Conservation (phyloP, 2,329 filamentous ascomycete genomes). For the Neonectria punicea region DNA sequence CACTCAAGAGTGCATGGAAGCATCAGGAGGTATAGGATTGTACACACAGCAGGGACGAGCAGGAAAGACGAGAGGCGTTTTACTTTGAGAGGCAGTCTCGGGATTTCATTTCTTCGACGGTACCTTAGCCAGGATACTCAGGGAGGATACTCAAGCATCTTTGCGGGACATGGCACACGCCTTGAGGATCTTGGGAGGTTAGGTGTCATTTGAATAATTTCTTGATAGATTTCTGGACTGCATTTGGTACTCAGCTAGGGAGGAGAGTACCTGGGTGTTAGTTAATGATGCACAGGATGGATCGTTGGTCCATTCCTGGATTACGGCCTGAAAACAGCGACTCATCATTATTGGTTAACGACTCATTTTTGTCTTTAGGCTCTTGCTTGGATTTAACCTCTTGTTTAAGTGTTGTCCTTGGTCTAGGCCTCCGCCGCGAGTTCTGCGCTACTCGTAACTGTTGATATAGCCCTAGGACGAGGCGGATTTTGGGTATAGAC, state of each 20-base stretch:
- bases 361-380: neutral
- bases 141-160: slow-evolving; percentile 22
- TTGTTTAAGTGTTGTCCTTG: neutral
- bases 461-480: slow-evolving; percentile 9
- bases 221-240: slow-evolving; percentile 37
- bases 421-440: neutral
- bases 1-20: slow-evolving; percentile 17
- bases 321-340: slow-evolving; percentile 26
- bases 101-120: slow-evolving; percentile 20
- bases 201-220: slow-evolving; percentile 31
- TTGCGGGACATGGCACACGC: slow-evolving; percentile 27
- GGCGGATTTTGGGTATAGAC: slow-evolving; percentile 23
- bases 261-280: slow-evolving; percentile 30
- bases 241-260: slow-evolving; percentile 26
- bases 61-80: slow-evolving; percentile 42
- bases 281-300: slow-evolving; percentile 38
- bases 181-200: slow-evolving; percentile 19
- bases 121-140: slow-evolving; percentile 23
- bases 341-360: slow-evolving; percentile 7
- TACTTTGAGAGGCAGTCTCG: slow-evolving; percentile 31
- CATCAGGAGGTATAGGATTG: slow-evolving; percentile 30
- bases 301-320: slow-evolving; percentile 29
- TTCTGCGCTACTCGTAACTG: neutral
- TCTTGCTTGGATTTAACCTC: neutral
- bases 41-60: slow-evolving; percentile 26